phyloP scores from a whole-genome alignment of 2,329 filamentous ascomycete genomes.

The Cladosporium sp. region DNA sequence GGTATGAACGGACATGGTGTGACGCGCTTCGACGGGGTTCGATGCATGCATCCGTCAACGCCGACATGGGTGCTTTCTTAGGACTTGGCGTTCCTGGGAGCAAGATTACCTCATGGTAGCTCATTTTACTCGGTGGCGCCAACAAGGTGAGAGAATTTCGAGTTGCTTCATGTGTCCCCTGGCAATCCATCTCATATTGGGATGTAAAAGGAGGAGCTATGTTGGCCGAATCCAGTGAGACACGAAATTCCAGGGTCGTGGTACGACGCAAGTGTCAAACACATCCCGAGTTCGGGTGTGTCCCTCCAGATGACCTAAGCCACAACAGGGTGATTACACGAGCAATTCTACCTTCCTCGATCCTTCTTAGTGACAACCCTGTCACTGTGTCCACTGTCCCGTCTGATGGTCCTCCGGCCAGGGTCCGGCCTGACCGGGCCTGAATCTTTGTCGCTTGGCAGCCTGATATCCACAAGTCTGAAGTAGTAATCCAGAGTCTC shows the following conservation, averaged over 20 bases:
- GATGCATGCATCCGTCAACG: slow-evolving; percentile 3
- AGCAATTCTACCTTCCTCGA: slow-evolving; percentile 13
- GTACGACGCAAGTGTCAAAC: too few species aligned
- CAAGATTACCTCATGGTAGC: too few species aligned
- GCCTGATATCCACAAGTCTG: slow-evolving; percentile 61
- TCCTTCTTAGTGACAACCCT: slow-evolving; percentile 22
- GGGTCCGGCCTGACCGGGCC: slow-evolving; percentile 10
- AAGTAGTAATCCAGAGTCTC: slow-evolving; percentile 82
- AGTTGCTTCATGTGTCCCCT: too few species aligned
- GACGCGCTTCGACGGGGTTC: not conserved
- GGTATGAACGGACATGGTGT: not conserved
- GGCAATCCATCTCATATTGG: too few species aligned
- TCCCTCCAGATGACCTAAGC: not conserved
- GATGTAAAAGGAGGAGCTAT: too few species aligned
- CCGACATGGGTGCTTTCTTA: not conserved
- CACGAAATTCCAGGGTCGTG: too few species aligned
- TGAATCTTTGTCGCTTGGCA: slow-evolving; percentile 54
- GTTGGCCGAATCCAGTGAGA: too few species aligned
- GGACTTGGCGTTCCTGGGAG: not conserved
- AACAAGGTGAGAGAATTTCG: too few species aligned
- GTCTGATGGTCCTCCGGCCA: slow-evolving; percentile 27
- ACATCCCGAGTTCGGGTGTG: not conserved
- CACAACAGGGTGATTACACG: too few species aligned
- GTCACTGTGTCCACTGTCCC: slow-evolving; percentile 21
- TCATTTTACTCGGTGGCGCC: too few species aligned